A percentile compares a stretch with the other conserved stretches of the same genome.
Conservation (phyloP, 1,284 basidiomycete species). For the Papiliotrema terrestris region DNA sequence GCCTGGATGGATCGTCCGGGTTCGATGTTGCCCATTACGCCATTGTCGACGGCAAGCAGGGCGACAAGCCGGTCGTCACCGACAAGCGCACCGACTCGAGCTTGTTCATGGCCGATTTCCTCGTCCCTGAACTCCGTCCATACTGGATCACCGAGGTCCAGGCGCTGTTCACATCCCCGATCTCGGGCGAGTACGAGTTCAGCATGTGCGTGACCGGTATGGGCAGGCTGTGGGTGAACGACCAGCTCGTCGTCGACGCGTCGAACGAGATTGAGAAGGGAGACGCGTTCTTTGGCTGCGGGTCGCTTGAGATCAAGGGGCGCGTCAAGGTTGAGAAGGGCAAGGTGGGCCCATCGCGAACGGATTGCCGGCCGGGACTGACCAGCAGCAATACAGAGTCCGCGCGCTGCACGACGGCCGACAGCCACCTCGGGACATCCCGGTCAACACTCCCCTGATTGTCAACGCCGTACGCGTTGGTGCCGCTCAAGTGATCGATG, state of each 20-base stretch:
- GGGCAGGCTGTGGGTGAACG: conserved; percentile 58
- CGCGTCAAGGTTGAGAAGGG: conserved; percentile 37
- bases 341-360: conserved; percentile 20
- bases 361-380: neutral
- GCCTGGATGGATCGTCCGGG: conserved; percentile 14
- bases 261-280: conserved; percentile 52
- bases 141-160: conserved; percentile 18
- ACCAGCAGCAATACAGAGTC: conserved; percentile 14
- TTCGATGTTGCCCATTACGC: conserved; percentile 21
- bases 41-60: conserved; percentile 17
- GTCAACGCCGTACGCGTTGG: conserved; percentile 54
- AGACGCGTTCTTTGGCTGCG: conserved; percentile 48
- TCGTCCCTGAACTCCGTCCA: conserved; percentile 11
- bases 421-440: neutral
- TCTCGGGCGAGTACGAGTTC: conserved; percentile 27
- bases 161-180: conserved; percentile 19
- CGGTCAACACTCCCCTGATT: conserved; percentile 7
- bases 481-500: conserved; percentile 60
- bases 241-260: conserved; percentile 62
- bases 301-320: conserved; percentile 46
- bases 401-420: conserved; percentile 18
- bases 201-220: conserved; percentile 23
- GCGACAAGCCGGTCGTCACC: conserved; percentile 15
- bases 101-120: conserved; percentile 30
- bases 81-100: conserved; percentile 17